These are phyloP conservation scores for Canavalia gladiata DNA, from an alignment of 306 rosid species.

Conservation along the genomic window DNA sequence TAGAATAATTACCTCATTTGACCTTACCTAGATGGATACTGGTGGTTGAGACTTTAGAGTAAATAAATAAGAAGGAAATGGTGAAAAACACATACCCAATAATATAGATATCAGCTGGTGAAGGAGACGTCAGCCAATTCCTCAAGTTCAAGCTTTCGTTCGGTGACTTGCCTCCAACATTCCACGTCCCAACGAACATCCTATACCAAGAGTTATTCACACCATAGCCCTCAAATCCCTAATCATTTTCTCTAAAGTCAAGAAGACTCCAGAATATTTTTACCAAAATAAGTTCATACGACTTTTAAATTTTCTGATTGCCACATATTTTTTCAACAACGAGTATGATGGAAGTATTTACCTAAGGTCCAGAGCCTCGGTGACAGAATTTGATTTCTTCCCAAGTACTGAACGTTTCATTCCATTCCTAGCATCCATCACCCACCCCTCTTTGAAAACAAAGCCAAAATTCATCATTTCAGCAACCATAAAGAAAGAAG, in stretches of 20 bases:
- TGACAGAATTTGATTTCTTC: conserved; percentile 42
- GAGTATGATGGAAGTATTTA: conserved; percentile 47
- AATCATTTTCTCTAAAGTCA: conserved; percentile 30
- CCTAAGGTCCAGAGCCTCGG: conserved; percentile 60
- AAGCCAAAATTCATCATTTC: conserved; percentile 38
- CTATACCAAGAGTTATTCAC: conserved; percentile 47
- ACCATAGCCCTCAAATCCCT: not conserved
- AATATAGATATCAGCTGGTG: conserved; percentile 74
- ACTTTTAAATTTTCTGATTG: conserved; percentile 6
- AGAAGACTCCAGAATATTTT: conserved; percentile 2
- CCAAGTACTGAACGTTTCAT: conserved; percentile 27
- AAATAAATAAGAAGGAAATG: not conserved
- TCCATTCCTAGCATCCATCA: conserved; percentile 52
- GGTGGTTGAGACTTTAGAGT: not conserved
- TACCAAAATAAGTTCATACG: not conserved
- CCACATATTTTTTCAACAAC: conserved; percentile 36
- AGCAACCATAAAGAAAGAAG: not conserved
- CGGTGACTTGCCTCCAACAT: conserved; percentile 96
- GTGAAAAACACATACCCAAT: conserved; percentile 64
- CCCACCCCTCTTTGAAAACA: conserved; percentile 55
- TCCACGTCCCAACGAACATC: conserved; percentile 96
- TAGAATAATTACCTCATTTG: no score
- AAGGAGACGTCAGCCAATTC: conserved; percentile 78
- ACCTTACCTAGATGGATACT: no score
- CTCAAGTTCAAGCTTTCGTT: conserved; percentile 64